Base-by-base conservation (phyloP, 2,329 filamentous ascomycete species). In the Sporothrix pallida region DNA sequence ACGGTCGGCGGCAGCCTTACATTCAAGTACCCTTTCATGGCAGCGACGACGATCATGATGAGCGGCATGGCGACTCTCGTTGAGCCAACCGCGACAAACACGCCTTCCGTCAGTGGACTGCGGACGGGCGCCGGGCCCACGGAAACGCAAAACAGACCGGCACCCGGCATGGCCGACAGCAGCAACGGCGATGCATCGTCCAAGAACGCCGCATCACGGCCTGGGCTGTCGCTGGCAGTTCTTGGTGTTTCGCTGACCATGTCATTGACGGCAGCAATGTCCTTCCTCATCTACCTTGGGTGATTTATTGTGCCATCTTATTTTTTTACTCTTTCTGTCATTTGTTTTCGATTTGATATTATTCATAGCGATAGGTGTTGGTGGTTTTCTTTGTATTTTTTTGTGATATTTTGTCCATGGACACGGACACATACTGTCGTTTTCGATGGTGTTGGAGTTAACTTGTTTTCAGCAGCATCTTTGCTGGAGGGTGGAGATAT, bases 21-120 rank as follows among this genome's bases (percentile, higher is more conserved):
- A 3, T 77, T 87, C 31, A 76, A 78, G 6, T 83, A 82, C 71
- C 86, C 86, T 0, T 85, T 87, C 74, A 85, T 83, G 1, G 80
- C 83, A 3, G 17, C 68, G n/a, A 23, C 52, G 7, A 82, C 83
- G 2, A 80, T 82, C 15, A 82, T 83, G 3, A 81, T 87, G n/a
- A 78, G 78, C 6, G 80, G 72, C 20, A 48, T 20, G 31, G 50
- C 52, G 17, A 44, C 68, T 12, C 13, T 56, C 2, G 46, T 50
- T 4, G 26, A 10, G 2, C 17, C n/a, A 2, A 17, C 60, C n/a
- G 60, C 8, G 10, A 46, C 17, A 42, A 46, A 12, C 8, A 37
- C 60, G 17, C 37, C 37, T 10, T 17, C 60, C 17, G 60, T 65
- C n/a, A 37, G 60, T 2, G 60, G 60, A 5, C 10, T 65, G 10